Conservation (phyloP, 2,329 filamentous ascomycete species). For the Cordyceps tenuipes region DNA sequence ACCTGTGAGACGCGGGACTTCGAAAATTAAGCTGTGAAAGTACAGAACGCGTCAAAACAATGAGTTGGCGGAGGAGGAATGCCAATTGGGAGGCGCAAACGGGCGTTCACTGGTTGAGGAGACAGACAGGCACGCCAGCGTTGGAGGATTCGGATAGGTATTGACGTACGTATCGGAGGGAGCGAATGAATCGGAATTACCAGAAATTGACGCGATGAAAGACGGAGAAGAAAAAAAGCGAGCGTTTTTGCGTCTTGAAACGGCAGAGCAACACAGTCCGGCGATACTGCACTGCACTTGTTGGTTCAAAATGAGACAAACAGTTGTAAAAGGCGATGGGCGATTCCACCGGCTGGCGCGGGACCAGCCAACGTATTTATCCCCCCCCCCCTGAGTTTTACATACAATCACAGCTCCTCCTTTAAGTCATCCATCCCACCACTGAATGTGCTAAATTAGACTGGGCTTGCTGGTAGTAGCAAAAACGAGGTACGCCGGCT, state of each 20-base stretch:
- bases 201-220: background rate
- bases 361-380: constrained; percentile 1
- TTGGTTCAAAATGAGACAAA: background rate
- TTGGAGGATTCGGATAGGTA: background rate
- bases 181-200: background rate
- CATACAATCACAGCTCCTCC: background rate
- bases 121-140: background rate
- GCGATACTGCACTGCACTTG: background rate
- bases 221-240: background rate
- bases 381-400: background rate
- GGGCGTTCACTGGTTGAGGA: background rate
- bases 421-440: background rate
- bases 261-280: background rate
- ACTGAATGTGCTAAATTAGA: background rate
- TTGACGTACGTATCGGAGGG: background rate
- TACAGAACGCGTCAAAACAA: background rate
- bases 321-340: background rate
- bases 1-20: background rate
- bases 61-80: background rate
- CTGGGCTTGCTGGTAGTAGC: background rate
- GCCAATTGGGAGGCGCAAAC: background rate
- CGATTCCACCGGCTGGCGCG: background rate
- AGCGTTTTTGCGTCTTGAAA: background rate
- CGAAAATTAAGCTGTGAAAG: background rate
- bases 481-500: background rate